Evolutionary conservation across 495 filamentous ascomycete genomes (phyloP), one percentile per base, ranked within the genome.

Genomic region (Aspergillus campestris): DNA sequence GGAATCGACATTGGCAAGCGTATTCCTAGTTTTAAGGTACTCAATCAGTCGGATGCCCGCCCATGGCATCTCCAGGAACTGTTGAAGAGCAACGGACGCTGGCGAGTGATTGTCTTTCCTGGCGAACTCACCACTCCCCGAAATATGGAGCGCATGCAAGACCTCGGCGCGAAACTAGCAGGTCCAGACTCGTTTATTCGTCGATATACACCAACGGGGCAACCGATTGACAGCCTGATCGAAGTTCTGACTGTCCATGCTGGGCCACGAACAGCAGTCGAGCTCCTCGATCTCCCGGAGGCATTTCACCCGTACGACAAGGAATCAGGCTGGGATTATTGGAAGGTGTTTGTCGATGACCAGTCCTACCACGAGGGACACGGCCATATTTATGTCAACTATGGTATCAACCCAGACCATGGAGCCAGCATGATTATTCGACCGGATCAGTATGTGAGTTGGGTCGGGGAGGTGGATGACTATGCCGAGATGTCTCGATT

Each of bases 381-480:
- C 53, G 82, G 81, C 0, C 55, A 75, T 12, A 80, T 79, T 6
- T 85, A 85, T 59, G 61, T 62, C 34, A 71, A 67, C 5, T 81
- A 77, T 45, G 84, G 79, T 0, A 69, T 87, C 12, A 70, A 83
- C 50, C 58, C 47, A n/a, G 66, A 73, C 39, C 64, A 50, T 9
- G 82, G 83, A 0, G 77, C 72, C 48, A 63, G 77, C 9, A 74
- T 83, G 4, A 66, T 81, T 33, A 9, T 70, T 1, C 53, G 80
- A n/a, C 82, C 82, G 7, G 82, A 85, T 66, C 73, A 79, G 56
- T 78, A 84, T 65, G 73, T 84, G 13, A 70, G 71, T 0, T 80
- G 67, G 68, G 58, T 82, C 5, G 76, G 77, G 3, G 71, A 71
- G 31, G 33, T 82, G 35, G 75, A 77, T 24, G 18, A 24, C 18